phyloP scores from a whole-genome alignment of 192 early-diverging fungal species.

The Oehlia diaphana region DNA sequence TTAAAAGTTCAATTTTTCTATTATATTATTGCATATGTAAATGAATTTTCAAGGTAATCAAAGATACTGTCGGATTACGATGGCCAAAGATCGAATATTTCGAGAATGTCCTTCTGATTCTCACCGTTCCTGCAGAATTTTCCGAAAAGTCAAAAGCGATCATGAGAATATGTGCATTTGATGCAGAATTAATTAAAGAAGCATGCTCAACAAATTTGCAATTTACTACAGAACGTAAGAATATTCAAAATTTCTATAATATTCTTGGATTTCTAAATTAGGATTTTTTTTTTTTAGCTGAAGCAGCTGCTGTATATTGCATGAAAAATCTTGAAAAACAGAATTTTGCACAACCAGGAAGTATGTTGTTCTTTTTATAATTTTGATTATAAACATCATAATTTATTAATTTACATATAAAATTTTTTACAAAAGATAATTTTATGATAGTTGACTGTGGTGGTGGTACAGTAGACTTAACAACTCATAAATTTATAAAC shows the following conservation, averaged over 20 bases:
- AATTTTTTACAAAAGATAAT: neutral
- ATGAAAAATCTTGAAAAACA: neutral
- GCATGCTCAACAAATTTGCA: neutral
- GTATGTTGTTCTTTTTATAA: neutral
- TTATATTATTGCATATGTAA: no score
- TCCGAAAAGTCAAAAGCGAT: conserved; percentile 40
- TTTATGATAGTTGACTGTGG: conserved; percentile 51
- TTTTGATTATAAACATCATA: neutral
- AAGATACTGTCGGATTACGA: neutral
- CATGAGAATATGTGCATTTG: conserved; percentile 52
- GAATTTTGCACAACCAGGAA: neutral
- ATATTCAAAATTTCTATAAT: neutral
- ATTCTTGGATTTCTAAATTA: neutral
- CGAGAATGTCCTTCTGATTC: neutral
- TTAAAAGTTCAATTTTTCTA: no score
- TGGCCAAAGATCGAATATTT: conserved; percentile 5
- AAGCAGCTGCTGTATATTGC: neutral
- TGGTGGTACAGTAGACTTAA: conserved; percentile 48
- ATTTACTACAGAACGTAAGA: conserved; percentile 11
- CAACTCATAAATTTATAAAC: conserved; percentile 32
- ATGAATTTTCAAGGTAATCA: neutral
- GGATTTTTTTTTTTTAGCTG: neutral
- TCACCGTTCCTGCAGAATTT: conserved; percentile 15
- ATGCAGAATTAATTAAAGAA: conserved; percentile 48
- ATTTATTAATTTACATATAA: neutral